Evolutionary conservation across 163 green algal genomes (phyloP).

Genomic region (Trebouxia gelatinosa): DNA sequence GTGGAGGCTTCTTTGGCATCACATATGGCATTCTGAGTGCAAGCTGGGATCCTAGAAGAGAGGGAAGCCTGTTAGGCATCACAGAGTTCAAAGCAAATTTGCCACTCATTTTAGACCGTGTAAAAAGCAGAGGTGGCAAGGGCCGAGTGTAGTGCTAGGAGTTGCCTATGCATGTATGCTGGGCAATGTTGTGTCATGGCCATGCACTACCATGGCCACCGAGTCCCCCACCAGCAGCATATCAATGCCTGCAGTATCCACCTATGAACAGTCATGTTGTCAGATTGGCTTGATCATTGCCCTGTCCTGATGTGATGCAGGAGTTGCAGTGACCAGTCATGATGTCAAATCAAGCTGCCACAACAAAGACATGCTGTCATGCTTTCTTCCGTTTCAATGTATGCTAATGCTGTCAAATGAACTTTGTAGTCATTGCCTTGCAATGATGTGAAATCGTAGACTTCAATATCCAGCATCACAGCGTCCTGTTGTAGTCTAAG

Average conservation of each 20-base stretch:
- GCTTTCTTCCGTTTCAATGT: not conserved
- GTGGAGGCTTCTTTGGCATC: slow-evolving; percentile 73
- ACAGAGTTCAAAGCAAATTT: slow-evolving; percentile 76
- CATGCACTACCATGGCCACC: slow-evolving; percentile 97
- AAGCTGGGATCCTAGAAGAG: slow-evolving; percentile 68
- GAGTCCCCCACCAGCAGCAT: slow-evolving; percentile 95
- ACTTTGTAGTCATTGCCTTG: no score
- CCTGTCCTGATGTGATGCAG: not conserved
- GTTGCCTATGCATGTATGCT: no score
- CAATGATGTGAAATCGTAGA: no score
- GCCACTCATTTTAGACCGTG: slow-evolving; percentile 52
- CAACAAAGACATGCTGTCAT: no score
- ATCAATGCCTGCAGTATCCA: slow-evolving; percentile 89
- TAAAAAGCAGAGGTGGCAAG: slow-evolving; percentile 42
- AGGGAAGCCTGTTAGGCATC: slow-evolving; percentile 68
- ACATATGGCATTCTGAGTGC: slow-evolving; percentile 76
- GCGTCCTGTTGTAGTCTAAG: no score
- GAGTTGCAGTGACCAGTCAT: not conserved
- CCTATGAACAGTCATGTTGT: slow-evolving; percentile 47
- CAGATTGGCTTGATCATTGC: not conserved
- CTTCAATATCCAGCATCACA: no score
- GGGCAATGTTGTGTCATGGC: slow-evolving; percentile 98
- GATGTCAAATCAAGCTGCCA: no score
- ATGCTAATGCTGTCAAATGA: not conserved
- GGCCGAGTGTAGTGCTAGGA: slow-evolving; percentile 22